phyloP scores from a whole-genome alignment of 176 grass and related monocot genomes.

The Eremochloa ophiuroides region DNA sequence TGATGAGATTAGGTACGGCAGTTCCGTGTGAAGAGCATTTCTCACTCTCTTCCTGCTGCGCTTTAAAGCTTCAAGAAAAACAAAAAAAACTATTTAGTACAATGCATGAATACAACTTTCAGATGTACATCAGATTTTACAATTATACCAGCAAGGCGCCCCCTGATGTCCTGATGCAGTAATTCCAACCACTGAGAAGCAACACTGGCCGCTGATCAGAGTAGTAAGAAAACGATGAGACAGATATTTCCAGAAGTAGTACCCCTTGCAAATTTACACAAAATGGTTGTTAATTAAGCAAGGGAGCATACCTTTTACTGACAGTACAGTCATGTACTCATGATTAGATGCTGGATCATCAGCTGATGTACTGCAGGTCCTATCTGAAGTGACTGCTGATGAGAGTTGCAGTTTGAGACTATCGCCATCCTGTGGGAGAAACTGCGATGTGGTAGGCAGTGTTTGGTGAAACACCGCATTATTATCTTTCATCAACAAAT shows the following conservation, averaged over 20 bases:
- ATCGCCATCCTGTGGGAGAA: constrained; percentile 27
- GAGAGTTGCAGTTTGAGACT: constrained; percentile 60
- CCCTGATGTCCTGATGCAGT: constrained; percentile 88
- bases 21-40: constrained; percentile 77
- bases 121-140: not conserved
- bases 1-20: constrained; percentile 74
- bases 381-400: constrained; percentile 50
- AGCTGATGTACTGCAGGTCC: constrained; percentile 47
- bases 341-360: constrained; percentile 56
- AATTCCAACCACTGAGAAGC: constrained; percentile 94
- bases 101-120: not conserved
- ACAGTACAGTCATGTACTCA: constrained; percentile 60
- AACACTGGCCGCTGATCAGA: constrained; percentile 64
- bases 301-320: constrained; percentile 62
- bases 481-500: constrained; percentile 32
- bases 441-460: constrained; percentile 22
- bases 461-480: constrained; percentile 26
- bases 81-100: not conserved
- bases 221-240: constrained; percentile 23
- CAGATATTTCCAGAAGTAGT: constrained; percentile 16
- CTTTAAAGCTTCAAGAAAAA: constrained; percentile 62
- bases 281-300: not conserved
- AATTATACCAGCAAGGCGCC: constrained; percentile 79
- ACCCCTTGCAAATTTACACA: not conserved
- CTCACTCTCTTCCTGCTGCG: constrained; percentile 71